These are phyloP conservation scores for Teratosphaeria zuluensis DNA, from an alignment of 2,329 filamentous ascomycete species.

Conservation along the genomic window DNA sequence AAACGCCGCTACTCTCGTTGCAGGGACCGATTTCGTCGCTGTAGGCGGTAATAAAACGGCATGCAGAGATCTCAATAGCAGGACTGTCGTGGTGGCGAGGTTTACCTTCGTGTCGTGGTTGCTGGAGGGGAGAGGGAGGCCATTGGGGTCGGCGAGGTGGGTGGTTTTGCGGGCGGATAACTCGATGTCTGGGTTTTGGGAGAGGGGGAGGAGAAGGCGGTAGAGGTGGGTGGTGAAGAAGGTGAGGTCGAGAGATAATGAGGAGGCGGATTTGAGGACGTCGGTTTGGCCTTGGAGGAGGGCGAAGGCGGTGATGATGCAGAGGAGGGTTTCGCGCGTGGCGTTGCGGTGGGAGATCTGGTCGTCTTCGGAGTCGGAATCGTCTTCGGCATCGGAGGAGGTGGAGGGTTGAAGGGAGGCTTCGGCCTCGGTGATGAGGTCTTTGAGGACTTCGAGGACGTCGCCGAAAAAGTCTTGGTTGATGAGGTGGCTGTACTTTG, in stretches of 20 bases:
- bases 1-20: constrained; percentile 80
- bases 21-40: constrained; percentile 65
- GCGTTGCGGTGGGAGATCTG: constrained; percentile 53
- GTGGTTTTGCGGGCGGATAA: constrained; percentile 59
- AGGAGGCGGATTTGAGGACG: constrained; percentile 69
- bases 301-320: constrained; percentile 93
- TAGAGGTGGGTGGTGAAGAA: constrained; percentile 96
- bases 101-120: constrained; percentile 59
- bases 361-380: constrained; percentile 19
- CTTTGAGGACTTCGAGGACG: constrained; percentile 84
- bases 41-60: constrained; percentile 68
- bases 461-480: constrained; percentile 99
- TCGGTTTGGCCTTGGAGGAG: constrained; percentile 82
- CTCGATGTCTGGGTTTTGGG: constrained; percentile 78
- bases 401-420: constrained; percentile 37
- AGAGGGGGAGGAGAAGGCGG: constrained; percentile 68
- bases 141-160: constrained; percentile 45
- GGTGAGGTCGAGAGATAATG: constrained; percentile 79
- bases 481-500: constrained; percentile 90
- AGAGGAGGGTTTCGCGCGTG: constrained; percentile 80
- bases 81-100: constrained; percentile 85
- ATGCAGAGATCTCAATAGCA: constrained; percentile 78
- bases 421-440: constrained; percentile 68
- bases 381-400: too few species aligned
- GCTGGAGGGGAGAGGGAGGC: constrained; percentile 47